Conservation (phyloP, 192 early-diverging fungal species). For the Coemansia sp. region DNA sequence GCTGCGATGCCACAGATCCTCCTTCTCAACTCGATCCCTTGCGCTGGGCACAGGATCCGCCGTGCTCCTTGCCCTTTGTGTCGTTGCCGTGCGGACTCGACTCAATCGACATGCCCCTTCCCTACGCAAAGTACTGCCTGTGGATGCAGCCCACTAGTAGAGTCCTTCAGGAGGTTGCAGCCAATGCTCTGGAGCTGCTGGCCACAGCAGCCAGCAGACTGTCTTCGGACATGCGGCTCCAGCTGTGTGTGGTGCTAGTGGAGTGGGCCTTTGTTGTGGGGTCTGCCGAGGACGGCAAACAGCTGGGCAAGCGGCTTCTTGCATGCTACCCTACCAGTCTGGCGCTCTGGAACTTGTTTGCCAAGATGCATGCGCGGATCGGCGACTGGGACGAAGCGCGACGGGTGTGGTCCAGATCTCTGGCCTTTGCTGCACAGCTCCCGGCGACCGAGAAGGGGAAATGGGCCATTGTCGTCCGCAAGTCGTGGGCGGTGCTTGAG, state of each 20-base stretch:
- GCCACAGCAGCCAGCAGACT: neutral
- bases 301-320: constrained; percentile 13
- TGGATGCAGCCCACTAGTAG: constrained; percentile 11
- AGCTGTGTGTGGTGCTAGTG: constrained; percentile 11
- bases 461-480: constrained; percentile 31
- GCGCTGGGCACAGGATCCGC: neutral
- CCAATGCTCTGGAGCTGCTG: constrained; percentile 11
- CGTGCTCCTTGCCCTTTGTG: constrained; percentile 20
- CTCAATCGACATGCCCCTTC: constrained; percentile 26
- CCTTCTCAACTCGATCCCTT: neutral
- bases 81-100: constrained; percentile 28
- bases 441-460: neutral
- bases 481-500: constrained; percentile 38
- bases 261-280: constrained; percentile 26
- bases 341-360: constrained; percentile 34
- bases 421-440: neutral
- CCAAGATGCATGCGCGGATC: constrained; percentile 33
- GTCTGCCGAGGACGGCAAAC: constrained; percentile 5
- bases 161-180: constrained; percentile 3
- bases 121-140: constrained; percentile 18
- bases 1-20: constrained; percentile 1
- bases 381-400: constrained; percentile 34
- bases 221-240: neutral
- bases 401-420: constrained; percentile 22
- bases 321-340: constrained; percentile 11